Percentiles rank a stretch among this genome's conserved stretches.
Evolutionary conservation across 805 yeast genomes (phyloP).

Genomic region (Saturnispora silvae): DNA sequence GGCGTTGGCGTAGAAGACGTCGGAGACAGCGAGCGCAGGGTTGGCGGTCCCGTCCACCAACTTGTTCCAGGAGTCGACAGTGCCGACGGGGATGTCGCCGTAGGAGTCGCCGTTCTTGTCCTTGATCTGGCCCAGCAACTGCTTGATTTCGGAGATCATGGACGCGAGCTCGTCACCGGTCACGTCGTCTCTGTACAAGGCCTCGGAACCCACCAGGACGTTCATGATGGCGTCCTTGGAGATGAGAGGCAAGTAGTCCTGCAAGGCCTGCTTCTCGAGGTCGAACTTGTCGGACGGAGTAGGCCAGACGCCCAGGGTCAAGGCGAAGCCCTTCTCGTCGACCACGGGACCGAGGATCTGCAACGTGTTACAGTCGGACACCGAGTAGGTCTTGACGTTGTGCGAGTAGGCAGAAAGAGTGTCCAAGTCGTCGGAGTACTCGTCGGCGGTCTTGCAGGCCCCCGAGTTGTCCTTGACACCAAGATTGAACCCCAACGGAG

Average conservation of each 20-base stretch:
- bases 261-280: slow-evolving; percentile 65
- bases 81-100: slow-evolving; percentile 66
- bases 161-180: slow-evolving; percentile 64
- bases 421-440: slow-evolving; percentile 60
- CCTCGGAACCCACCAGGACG: slow-evolving; percentile 90
- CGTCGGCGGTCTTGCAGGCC: slow-evolving; percentile 62
- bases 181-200: slow-evolving; percentile 82
- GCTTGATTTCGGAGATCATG: slow-evolving; percentile 53
- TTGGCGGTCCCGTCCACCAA: slow-evolving; percentile 67
- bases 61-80: slow-evolving; percentile 94
- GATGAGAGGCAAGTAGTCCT: slow-evolving; percentile 58
- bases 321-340: slow-evolving; percentile 61
- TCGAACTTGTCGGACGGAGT: slow-evolving; percentile 68
- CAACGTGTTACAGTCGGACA: slow-evolving; percentile 88
- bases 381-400: slow-evolving; percentile 78
- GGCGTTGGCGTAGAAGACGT: slow-evolving; percentile 84
- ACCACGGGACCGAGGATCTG: slow-evolving; percentile 80
- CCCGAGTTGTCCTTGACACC: slow-evolving; percentile 74
- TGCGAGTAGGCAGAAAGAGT: slow-evolving; percentile 47
- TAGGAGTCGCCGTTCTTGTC: slow-evolving; percentile 80
- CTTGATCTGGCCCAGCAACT: slow-evolving; percentile 44
- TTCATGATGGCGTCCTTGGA: slow-evolving; percentile 61
- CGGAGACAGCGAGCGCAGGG: slow-evolving; percentile 71
- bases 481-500: slow-evolving; percentile 60
- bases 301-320: slow-evolving; percentile 91